Conservation (phyloP, 2,329 filamentous ascomycete species). For the Venturia asperata region DNA sequence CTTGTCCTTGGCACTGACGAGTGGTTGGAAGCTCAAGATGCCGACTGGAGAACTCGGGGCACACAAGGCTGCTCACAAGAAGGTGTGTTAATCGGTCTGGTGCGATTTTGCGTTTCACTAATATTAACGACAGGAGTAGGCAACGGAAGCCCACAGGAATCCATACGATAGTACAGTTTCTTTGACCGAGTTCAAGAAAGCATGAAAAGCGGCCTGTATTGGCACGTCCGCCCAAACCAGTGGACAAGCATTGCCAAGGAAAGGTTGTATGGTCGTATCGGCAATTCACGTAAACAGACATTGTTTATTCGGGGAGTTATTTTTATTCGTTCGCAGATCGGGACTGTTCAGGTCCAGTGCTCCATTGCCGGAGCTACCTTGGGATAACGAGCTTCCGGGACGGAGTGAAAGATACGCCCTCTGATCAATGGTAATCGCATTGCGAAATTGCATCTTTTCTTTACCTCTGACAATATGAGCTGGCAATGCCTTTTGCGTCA, state of each 20-base stretch:
- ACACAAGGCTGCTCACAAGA: constrained; percentile 5
- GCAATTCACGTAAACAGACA: too few species aligned
- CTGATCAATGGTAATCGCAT: neutral
- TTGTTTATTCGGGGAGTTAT: neutral
- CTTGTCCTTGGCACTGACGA: neutral
- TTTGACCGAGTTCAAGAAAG: neutral
- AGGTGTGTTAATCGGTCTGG: neutral
- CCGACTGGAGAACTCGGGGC: constrained; percentile 12
- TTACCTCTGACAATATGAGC: too few species aligned
- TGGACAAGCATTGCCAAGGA: too few species aligned
- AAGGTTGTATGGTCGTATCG: too few species aligned
- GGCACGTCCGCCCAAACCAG: too few species aligned
- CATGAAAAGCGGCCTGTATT: neutral
- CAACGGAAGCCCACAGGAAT: neutral
- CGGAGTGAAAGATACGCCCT: neutral
- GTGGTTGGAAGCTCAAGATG: constrained; percentile 10
- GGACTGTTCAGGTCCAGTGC: neutral
- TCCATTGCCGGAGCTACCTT: neutral
- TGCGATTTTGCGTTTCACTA: neutral
- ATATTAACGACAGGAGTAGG: constrained; percentile 8
- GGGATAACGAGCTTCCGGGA: neutral
- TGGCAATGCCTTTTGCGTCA: too few species aligned
- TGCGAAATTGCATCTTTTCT: too few species aligned
- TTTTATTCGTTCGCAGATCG: neutral
- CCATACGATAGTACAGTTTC: neutral